phyloP scores from a whole-genome alignment of 2,329 filamentous ascomycete species.

The Lachnum nothofagi region DNA sequence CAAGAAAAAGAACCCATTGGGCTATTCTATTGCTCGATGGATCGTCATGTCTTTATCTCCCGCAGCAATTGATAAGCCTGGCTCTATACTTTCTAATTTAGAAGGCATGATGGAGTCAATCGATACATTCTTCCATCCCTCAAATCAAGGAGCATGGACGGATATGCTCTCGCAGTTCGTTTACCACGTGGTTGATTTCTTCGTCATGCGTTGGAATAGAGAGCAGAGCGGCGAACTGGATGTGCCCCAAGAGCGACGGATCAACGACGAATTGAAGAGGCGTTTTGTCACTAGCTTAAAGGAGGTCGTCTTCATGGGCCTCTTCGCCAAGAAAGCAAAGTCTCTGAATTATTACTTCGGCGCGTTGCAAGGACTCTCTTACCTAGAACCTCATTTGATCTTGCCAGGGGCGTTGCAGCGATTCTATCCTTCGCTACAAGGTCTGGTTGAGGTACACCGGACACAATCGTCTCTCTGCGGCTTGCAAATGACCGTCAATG shows the following conservation, averaged over 20 bases:
- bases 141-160: slow-evolving; percentile 90
- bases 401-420: slow-evolving; percentile 88
- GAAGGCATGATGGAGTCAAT: slow-evolving; percentile 91
- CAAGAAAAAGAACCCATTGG: slow-evolving; percentile 83
- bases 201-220: slow-evolving; percentile 95
- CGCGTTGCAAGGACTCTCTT: slow-evolving; percentile 82
- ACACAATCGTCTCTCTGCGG: slow-evolving; percentile 91
- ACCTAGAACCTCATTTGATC: slow-evolving; percentile 84
- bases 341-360: slow-evolving; percentile 89
- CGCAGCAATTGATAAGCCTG: slow-evolving; percentile 66
- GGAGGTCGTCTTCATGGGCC: slow-evolving; percentile 96
- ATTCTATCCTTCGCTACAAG: slow-evolving; percentile 95
- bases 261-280: slow-evolving; percentile 75
- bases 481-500: slow-evolving; percentile 83
- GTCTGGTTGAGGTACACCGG: slow-evolving; percentile 91
- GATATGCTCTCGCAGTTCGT: slow-evolving; percentile 84
- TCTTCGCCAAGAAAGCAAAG: slow-evolving; percentile 91
- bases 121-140: slow-evolving; percentile 98
- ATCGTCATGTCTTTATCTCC: slow-evolving; percentile 91
- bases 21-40: slow-evolving; percentile 89
- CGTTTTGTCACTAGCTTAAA: slow-evolving; percentile 84
- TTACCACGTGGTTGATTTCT: slow-evolving; percentile 89
- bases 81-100: slow-evolving; percentile 76
- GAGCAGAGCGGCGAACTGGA: slow-evolving; percentile 91
- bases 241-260: slow-evolving; percentile 69